Conservation (phyloP, 371 early-diverging fungal species). For the Dichotomocladium elegans region DNA sequence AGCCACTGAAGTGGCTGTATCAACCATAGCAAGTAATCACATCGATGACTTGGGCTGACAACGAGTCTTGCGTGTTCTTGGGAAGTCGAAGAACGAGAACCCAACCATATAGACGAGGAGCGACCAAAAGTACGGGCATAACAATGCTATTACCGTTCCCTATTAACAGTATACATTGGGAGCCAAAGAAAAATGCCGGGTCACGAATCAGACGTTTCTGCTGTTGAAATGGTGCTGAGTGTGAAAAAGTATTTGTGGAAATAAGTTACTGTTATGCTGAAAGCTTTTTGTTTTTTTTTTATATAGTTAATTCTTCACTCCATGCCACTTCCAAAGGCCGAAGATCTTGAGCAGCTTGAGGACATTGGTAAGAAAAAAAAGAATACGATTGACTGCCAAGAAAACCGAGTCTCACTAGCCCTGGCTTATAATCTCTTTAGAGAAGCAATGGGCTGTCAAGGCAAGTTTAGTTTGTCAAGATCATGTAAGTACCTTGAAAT, state of each 20-base stretch:
- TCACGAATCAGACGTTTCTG: too few relatives aligned
- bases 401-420: neutral
- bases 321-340: slow-evolving; percentile 74
- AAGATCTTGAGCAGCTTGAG: slow-evolving; percentile 74
- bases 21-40: too few relatives aligned
- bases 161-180: too few relatives aligned
- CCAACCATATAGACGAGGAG: too few relatives aligned
- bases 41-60: too few relatives aligned
- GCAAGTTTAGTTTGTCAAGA: slow-evolving; percentile 21
- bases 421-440: slow-evolving; percentile 17
- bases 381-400: neutral
- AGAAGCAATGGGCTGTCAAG: slow-evolving; percentile 94
- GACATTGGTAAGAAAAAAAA: slow-evolving; percentile 61
- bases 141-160: too few relatives aligned
- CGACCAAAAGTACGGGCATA: too few relatives aligned
- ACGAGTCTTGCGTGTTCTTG: too few relatives aligned
- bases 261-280: neutral
- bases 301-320: slow-evolving; percentile 13
- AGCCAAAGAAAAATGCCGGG: too few relatives aligned
- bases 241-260: neutral
- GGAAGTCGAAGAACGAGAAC: too few relatives aligned
- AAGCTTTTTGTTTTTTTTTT: too few relatives aligned
- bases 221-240: neutral
- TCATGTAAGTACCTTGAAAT: neutral
- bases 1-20: too few relatives aligned